Evolutionary conservation across 768 basidiomycete genomes (phyloP).

Genomic region (Lentinula lateritia): DNA sequence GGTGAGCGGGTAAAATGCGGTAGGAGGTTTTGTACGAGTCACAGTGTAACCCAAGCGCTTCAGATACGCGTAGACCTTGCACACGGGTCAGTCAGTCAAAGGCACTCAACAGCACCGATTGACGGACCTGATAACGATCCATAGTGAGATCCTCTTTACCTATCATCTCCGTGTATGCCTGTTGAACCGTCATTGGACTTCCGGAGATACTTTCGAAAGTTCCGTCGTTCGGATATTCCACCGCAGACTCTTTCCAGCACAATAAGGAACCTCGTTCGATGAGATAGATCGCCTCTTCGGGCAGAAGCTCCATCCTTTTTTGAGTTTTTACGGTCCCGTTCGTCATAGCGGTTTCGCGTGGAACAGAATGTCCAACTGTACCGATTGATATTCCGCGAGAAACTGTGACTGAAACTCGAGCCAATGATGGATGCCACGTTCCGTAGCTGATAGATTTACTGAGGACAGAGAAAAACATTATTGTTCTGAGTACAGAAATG

Average conservation of each 20-base stretch:
- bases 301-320: conserved; percentile 79
- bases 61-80: conserved; percentile 87
- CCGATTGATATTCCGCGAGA: conserved; percentile 80
- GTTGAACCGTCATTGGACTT: conserved; percentile 85
- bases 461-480: not conserved
- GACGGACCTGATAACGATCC: conserved; percentile 81
- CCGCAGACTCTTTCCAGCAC: conserved; percentile 60
- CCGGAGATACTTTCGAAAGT: conserved; percentile 39
- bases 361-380: conserved; percentile 74
- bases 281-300: conserved; percentile 93
- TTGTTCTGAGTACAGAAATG: not conserved
- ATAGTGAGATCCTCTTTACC: conserved; percentile 70
- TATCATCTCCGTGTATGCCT: conserved; percentile 84
- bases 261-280: conserved; percentile 86
- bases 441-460: conserved; percentile 81
- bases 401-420: conserved; percentile 63
- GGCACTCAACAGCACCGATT: not conserved
- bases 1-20: conserved; percentile 45
- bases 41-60: conserved; percentile 89
- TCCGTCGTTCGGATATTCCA: conserved; percentile 14
- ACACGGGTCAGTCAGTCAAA: conserved; percentile 1
- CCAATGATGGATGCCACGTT: conserved; percentile 67
- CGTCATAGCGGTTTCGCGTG: conserved; percentile 34
- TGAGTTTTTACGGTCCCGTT: conserved; percentile 37
- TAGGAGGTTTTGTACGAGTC: conserved; percentile 65